Evolutionary conservation across 768 basidiomycete genomes (phyloP).

Genomic region (Tulasnella sp.): DNA sequence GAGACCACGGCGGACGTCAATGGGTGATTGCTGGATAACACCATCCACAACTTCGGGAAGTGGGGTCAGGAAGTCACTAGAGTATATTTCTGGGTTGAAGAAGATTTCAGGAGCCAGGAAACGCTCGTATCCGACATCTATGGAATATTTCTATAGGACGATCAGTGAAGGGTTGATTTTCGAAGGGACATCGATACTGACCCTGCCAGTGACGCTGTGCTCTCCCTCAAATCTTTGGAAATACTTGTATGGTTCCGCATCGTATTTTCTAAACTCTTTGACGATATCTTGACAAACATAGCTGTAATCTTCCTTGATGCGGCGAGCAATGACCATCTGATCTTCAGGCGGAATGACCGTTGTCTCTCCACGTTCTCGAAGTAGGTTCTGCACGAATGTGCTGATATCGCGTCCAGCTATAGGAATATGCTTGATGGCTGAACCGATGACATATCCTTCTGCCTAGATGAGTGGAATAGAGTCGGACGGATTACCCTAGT

Average conservation of each 20-base stretch:
- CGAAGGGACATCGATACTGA: conserved; percentile 28
- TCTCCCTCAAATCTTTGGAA: conserved; percentile 91
- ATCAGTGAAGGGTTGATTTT: background rate
- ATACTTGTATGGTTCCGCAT: conserved; percentile 87
- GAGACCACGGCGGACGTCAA: conserved; percentile 89
- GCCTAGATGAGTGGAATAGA: conserved; percentile 30
- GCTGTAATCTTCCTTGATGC: conserved; percentile 95
- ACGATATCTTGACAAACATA: conserved; percentile 99
- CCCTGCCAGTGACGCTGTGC: conserved; percentile 82
- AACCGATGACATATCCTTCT: conserved; percentile 97
- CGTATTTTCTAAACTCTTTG: conserved; percentile 96
- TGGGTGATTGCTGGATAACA: conserved; percentile 90
- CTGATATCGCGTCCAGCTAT: conserved; percentile 97
- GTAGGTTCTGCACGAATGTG: conserved; percentile 87
- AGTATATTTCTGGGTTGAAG: conserved; percentile 98
- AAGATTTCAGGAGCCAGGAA: conserved; percentile 99
- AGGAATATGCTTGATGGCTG: conserved; percentile 96
- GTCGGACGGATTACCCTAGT: background rate
- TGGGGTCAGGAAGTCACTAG: conserved; percentile 93
- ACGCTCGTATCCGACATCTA: conserved; percentile 96
- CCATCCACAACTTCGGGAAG: conserved; percentile 91
- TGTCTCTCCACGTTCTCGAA: conserved; percentile 92
- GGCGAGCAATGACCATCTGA: conserved; percentile 78
- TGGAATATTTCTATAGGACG: conserved; percentile 62
- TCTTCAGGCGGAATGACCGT: conserved; percentile 87